These are phyloP conservation scores for Aureoboletus auriporus DNA, from an alignment of 768 basidiomycete genomes.

Conservation along the genomic window DNA sequence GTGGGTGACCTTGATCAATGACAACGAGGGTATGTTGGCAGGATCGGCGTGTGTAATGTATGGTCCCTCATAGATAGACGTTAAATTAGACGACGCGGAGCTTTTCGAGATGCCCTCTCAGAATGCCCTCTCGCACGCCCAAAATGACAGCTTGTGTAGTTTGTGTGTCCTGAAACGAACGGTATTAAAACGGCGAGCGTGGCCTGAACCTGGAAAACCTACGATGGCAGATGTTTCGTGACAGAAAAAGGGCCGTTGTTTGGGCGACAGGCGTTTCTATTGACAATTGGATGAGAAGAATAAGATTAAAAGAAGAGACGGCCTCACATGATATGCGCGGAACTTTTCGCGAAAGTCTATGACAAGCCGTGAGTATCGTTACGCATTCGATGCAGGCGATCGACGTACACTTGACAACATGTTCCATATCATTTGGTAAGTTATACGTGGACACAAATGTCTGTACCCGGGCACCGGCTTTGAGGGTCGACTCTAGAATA, in stretches of 20 bases:
- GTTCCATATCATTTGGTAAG: constrained; percentile 50
- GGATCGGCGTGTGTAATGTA: too few species aligned
- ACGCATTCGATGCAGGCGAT: background rate
- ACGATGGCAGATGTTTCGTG: constrained; percentile 72
- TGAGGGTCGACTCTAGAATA: constrained; percentile 52
- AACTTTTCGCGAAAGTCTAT: constrained; percentile 73
- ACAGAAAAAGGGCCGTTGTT: constrained; percentile 57
- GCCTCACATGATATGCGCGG: constrained; percentile 52
- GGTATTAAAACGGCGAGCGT: background rate
- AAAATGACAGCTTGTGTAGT: constrained; percentile 36
- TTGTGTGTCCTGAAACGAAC: constrained; percentile 31
- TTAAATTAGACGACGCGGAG: constrained; percentile 24
- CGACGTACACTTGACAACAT: constrained; percentile 61
- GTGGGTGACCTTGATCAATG: too few species aligned
- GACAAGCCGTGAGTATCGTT: background rate
- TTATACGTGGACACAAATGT: constrained; percentile 63
- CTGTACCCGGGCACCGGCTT: constrained; percentile 50
- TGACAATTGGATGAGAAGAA: background rate
- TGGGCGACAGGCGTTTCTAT: constrained; percentile 55
- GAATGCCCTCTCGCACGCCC: constrained; percentile 41
- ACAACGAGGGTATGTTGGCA: too few species aligned
- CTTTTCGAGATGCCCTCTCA: constrained; percentile 29
- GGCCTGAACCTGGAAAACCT: constrained; percentile 20
- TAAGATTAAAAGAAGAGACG: background rate
- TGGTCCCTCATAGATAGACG: background rate